phyloP scores from a whole-genome alignment of 2,329 filamentous ascomycete genomes.

The Aspergillus fumigatiaffinis region DNA sequence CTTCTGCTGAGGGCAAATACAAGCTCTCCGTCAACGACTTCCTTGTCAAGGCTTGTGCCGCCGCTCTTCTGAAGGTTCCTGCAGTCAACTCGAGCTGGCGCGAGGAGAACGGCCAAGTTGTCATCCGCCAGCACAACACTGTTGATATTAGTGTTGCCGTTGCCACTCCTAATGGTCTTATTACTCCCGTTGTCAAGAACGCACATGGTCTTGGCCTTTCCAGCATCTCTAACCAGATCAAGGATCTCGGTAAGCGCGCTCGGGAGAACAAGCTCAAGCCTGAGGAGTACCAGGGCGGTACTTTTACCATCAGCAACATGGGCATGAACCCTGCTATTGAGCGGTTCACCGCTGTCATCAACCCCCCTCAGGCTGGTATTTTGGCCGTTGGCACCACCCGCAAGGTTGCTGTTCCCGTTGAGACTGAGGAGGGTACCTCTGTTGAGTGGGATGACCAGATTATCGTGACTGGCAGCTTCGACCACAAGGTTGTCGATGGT shows the following conservation, averaged over 20 bases:
- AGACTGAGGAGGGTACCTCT: conserved; percentile 75
- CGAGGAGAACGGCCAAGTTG: conserved; percentile 67
- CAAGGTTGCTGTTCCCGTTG: conserved; percentile 87
- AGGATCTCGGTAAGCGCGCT: conserved; percentile 94
- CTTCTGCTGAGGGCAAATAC: conserved; percentile 84
- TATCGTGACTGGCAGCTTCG: conserved; percentile 88
- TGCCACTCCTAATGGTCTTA: conserved; percentile 85
- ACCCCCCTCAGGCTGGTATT: conserved; percentile 95
- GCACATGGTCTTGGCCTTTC: conserved; percentile 83
- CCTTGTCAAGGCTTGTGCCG: conserved; percentile 90
- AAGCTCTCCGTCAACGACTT: conserved; percentile 99
- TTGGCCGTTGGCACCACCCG: conserved; percentile 90
- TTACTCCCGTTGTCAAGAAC: conserved; percentile 93
- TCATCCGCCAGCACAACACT: conserved; percentile 88
- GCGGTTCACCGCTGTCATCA: conserved; percentile 97
- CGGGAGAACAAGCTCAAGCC: conserved; percentile 98
- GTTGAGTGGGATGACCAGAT: conserved; percentile 98
- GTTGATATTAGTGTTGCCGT: conserved; percentile 96
- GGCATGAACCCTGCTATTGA: conserved; percentile 98
- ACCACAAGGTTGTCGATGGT: conserved; percentile 98
- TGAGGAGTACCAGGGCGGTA: conserved; percentile 98
- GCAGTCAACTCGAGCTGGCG: conserved; percentile 93
- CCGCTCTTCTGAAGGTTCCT: conserved; percentile 89
- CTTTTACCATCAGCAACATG: conserved; percentile 99
- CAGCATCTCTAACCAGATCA: conserved; percentile 82